phyloP scores from a whole-genome alignment of 495 filamentous ascomycete genomes.

The Talaromyces liani region DNA sequence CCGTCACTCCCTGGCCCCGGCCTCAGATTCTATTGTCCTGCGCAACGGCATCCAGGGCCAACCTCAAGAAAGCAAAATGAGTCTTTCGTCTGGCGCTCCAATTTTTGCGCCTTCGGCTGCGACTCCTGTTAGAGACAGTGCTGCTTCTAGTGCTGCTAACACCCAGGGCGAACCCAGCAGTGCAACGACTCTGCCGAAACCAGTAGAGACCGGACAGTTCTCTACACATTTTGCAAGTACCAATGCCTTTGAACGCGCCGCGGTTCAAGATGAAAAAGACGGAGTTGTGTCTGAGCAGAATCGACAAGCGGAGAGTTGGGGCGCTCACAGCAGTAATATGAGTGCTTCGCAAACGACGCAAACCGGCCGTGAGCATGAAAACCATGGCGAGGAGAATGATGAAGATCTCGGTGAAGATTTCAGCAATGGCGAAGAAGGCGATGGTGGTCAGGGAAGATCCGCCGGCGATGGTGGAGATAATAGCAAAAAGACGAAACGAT shows the following conservation, averaged over 20 bases:
- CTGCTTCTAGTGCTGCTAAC: neutral
- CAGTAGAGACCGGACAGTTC: neutral
- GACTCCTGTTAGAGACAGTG: neutral
- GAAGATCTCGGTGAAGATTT: constrained; percentile 41
- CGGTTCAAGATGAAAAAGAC: neutral
- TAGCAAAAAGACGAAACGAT: constrained; percentile 92
- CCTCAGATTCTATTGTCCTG: neutral
- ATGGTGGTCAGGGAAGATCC: constrained; percentile 43
- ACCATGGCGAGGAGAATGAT: constrained; percentile 44
- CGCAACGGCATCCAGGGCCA: neutral
- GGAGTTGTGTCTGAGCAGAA: neutral
- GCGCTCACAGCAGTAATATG: neutral
- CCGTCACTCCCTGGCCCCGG: neutral
- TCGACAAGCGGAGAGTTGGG: neutral
- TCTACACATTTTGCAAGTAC: neutral
- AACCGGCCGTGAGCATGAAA: neutral
- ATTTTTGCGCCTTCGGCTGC: neutral
- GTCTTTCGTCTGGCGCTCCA: neutral
- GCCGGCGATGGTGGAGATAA: constrained; percentile 67
- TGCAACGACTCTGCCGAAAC: neutral
- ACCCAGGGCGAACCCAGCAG: neutral
- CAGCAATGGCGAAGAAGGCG: constrained; percentile 29
- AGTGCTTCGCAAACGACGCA: neutral
- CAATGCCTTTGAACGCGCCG: neutral
- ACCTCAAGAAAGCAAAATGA: constrained; percentile 2